Evolutionary conservation across 257 asterid species (phyloP).

Genomic region (Euphrasia confusa): DNA sequence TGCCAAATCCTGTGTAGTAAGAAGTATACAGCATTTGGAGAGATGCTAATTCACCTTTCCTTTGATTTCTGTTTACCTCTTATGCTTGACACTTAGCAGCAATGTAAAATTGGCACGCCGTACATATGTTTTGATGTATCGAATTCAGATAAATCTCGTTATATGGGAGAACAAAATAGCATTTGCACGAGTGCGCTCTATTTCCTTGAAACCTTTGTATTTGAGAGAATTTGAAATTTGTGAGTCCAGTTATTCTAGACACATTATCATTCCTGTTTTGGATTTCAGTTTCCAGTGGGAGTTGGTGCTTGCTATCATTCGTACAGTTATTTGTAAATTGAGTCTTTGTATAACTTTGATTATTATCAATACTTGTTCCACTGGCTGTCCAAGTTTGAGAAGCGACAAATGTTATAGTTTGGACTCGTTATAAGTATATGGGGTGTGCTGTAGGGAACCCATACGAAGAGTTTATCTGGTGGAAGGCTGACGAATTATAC

Average conservation of each 20-base stretch:
- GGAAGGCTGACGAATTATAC: conserved; percentile 25
- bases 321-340: conserved; percentile 2
- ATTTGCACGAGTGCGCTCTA: conserved; percentile 2
- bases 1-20: background rate
- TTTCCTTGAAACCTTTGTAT: background rate
- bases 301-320: background rate
- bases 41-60: too few relatives aligned
- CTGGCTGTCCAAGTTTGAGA: background rate
- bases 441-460: conserved; percentile 31
- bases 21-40: background rate
- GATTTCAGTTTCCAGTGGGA: background rate
- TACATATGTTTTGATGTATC: background rate
- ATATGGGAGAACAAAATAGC: background rate
- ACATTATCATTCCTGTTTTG: background rate
- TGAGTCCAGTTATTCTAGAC: too few relatives aligned
- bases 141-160: background rate
- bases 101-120: too few relatives aligned
- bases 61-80: background rate
- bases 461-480: conserved; percentile 22
- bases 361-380: background rate
- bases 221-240: background rate
- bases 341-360: background rate
- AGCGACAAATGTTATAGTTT: background rate
- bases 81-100: background rate
- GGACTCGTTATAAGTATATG: conserved; percentile 13